Evolutionary conservation across 1,284 basidiomycete genomes (phyloP).

Genomic region (Leccinum pachyderme): DNA sequence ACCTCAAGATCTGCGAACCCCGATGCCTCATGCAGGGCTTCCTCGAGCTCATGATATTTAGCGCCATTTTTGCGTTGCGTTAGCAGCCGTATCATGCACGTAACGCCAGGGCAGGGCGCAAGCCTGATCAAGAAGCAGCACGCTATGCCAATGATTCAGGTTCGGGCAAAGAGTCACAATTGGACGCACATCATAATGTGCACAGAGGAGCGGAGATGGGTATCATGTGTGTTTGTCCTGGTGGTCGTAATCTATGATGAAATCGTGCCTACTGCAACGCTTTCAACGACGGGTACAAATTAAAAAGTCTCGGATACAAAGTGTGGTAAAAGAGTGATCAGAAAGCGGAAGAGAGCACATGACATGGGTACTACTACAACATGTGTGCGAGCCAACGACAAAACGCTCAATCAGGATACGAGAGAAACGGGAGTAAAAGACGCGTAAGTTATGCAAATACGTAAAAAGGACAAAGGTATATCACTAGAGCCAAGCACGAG

Average conservation of each 20-base stretch:
- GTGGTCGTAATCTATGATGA: slow-evolving; percentile 1
- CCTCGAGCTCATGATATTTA: neutral
- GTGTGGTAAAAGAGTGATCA: neutral
- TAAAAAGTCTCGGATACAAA: neutral
- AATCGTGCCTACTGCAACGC: slow-evolving; percentile 4
- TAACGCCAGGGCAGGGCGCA: neutral
- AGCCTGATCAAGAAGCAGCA: neutral
- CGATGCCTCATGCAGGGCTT: neutral
- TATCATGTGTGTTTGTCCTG: neutral
- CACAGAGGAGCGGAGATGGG: neutral
- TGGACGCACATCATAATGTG: neutral
- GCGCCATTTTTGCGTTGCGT: neutral
- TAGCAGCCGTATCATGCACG: neutral
- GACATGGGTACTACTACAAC: slow-evolving; percentile 29
- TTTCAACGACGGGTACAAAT: neutral
- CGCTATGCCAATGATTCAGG: neutral
- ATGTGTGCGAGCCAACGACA: slow-evolving; percentile 18
- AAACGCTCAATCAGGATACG: neutral
- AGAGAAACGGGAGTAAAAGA: slow-evolving; percentile 8
- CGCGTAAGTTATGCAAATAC: slow-evolving; percentile 21
- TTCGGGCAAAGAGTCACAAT: neutral
- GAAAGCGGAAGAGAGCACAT: slow-evolving; percentile 8
- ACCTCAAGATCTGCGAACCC: neutral
- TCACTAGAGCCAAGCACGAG: neutral
- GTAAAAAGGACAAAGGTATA: neutral